These are phyloP conservation scores for Metschnikowia similis DNA, from an alignment of 805 yeast genomes.

Conservation along the genomic window DNA sequence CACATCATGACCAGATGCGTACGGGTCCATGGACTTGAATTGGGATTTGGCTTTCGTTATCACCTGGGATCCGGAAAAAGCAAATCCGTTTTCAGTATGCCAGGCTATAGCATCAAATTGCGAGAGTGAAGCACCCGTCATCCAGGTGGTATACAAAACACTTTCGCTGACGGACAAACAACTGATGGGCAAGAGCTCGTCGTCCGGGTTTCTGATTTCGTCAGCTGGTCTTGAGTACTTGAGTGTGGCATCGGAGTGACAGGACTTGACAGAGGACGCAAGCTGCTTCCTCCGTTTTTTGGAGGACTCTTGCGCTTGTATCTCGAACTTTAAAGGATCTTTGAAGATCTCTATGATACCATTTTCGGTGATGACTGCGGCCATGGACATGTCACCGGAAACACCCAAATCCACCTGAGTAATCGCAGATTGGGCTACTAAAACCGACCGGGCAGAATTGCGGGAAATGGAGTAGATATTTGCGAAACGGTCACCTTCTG, in stretches of 20 bases:
- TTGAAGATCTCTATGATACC: constrained; percentile 71
- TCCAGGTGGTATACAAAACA: constrained; percentile 42
- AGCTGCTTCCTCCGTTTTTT: constrained; percentile 45
- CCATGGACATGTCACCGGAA: constrained; percentile 25
- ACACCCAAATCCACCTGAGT: constrained; percentile 37
- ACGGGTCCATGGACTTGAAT: constrained; percentile 37
- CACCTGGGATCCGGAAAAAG: constrained; percentile 21
- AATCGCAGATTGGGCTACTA: constrained; percentile 68
- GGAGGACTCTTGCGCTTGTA: constrained; percentile 13
- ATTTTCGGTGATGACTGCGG: constrained; percentile 65
- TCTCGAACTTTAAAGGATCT: constrained; percentile 44
- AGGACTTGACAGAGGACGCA: constrained; percentile 42
- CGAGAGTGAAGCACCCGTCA: constrained; percentile 56
- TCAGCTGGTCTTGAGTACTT: constrained; percentile 44
- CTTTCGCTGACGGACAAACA: constrained; percentile 19
- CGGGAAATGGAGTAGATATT: constrained; percentile 57
- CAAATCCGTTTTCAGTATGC: constrained; percentile 30
- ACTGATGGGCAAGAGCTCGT: constrained; percentile 26
- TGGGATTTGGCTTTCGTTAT: constrained; percentile 39
- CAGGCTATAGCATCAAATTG: constrained; percentile 54
- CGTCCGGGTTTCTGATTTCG: constrained; percentile 29
- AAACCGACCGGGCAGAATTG: constrained; percentile 47
- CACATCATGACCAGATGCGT: constrained; percentile 46
- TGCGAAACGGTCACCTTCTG: constrained; percentile 76
- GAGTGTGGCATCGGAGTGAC: constrained; percentile 45